Percentiles rank a stretch among this genome's conserved stretches.
phyloP scores from a whole-genome alignment of 1,139 yeast species.

The Saccharomyces pastorianus region DNA sequence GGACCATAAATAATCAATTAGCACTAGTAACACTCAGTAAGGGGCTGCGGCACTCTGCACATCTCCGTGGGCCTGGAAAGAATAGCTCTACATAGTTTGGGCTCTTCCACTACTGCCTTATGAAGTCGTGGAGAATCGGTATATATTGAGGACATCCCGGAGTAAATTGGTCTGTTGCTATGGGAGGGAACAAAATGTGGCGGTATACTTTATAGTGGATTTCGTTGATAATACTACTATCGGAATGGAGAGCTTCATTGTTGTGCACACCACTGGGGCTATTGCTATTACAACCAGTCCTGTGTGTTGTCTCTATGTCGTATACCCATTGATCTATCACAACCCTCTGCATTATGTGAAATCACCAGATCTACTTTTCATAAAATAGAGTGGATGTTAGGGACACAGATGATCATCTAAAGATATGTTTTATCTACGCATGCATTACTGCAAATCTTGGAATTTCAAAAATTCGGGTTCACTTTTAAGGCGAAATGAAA shows the following conservation, averaged over 20 bases:
- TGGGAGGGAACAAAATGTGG: constrained; percentile 3
- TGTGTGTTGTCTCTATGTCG: neutral
- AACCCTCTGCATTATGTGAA: neutral
- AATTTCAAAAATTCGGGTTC: neutral
- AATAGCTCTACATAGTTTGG: no score
- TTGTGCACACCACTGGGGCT: neutral
- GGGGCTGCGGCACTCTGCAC: no score
- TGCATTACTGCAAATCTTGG: neutral
- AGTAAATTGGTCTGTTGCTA: constrained; percentile 1
- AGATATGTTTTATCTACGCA: neutral
- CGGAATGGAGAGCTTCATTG: neutral
- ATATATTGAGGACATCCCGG: constrained; percentile 1
- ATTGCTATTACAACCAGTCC: neutral
- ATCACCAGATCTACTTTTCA: neutral
- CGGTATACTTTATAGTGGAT: neutral
- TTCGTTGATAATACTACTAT: neutral
- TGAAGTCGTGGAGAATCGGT: constrained; percentile 1
- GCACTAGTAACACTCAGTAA: no score
- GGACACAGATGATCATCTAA: neutral
- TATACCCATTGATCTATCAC: neutral
- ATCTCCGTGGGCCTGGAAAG: no score
- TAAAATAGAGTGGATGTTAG: neutral
- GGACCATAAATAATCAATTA: no score
- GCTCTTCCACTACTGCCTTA: neutral
- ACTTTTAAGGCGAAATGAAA: neutral